Base-by-base conservation (phyloP, 805 yeast species). In the Monosporozyma yasuniensis region DNA sequence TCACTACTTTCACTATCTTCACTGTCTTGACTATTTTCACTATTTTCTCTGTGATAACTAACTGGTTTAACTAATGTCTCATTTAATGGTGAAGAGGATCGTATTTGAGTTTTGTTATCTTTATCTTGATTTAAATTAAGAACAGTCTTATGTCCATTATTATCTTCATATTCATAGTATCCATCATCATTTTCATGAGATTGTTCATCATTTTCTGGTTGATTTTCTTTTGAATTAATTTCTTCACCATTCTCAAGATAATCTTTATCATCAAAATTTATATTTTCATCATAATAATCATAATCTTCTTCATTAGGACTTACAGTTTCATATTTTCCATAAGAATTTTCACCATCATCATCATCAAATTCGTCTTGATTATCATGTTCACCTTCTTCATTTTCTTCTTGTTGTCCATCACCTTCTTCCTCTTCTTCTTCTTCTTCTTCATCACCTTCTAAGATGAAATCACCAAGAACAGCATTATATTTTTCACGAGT, bases 401-500 rank as follows among this genome's bases (percentile, higher is more conserved):
- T 12, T 18, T 43, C 39, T 23, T 42, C 44, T 34, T 54, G 57
- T 42, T 56, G 56, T 42, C n/a, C n/a, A n/a, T n/a, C n/a, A n/a
- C n/a, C n/a, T n/a, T n/a, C n/a, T n/a, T 56, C 56, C 43, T 61
- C 51, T 22, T 34, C 25, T 4, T 28, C 47, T 23, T 52, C 53
- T 16, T 42, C 34, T 10, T 56, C 62, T 5, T 53, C 57, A 37
- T 56, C 61, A 47, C 57, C 59, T 8, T 75, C 80, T n/a, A 72
- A 77, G 4, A 60, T 61, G 35, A 64, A 64, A 19, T 91, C 95
- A 23, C 99, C 98, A 44, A 91, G 73, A 27, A 91, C 85, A 6
- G 96, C 89, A 67, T 91, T 91, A 67, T 93, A 93, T 69, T 89
- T 90, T 63, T 89, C 95, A 55, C 99, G 77, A 1, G 96, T 89